Conservation (phyloP, 1,284 basidiomycete genomes). For the Athelia psychrophila region DNA sequence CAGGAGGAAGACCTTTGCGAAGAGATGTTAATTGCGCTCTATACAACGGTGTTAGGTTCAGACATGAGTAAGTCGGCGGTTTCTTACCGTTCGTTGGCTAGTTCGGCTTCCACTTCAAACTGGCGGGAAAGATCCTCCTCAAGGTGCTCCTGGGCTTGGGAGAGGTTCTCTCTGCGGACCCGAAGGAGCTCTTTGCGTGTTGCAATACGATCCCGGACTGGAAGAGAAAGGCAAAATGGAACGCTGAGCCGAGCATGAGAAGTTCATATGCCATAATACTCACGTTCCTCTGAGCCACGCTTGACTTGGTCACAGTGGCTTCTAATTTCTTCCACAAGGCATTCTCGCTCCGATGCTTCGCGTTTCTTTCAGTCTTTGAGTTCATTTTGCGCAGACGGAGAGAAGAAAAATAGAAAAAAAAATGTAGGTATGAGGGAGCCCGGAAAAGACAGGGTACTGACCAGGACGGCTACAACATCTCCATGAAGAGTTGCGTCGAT, state of each 20-base stretch:
- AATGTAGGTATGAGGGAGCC: slow-evolving; percentile 10
- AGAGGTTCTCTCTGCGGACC: slow-evolving; percentile 46
- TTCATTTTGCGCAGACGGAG: slow-evolving; percentile 14
- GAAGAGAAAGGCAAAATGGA: background rate
- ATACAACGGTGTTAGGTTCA: slow-evolving; percentile 5
- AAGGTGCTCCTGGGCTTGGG: slow-evolving; percentile 40
- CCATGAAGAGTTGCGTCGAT: slow-evolving; percentile 50
- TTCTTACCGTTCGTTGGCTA: slow-evolving; percentile 40
- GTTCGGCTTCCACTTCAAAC: slow-evolving; percentile 32
- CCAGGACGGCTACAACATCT: slow-evolving; percentile 41
- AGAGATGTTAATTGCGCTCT: slow-evolving; percentile 47
- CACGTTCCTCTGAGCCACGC: slow-evolving; percentile 45
- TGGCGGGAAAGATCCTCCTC: slow-evolving; percentile 33
- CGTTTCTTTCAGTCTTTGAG: slow-evolving; percentile 45
- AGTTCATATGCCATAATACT: slow-evolving; percentile 19
- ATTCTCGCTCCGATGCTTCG: slow-evolving; percentile 59
- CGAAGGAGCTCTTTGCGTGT: slow-evolving; percentile 39
- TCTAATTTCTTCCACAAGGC: slow-evolving; percentile 45
- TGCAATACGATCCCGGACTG: slow-evolving; percentile 27
- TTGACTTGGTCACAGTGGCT: slow-evolving; percentile 37
- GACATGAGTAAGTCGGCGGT: background rate
- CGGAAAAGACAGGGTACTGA: slow-evolving; percentile 29
- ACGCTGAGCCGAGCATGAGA: background rate
- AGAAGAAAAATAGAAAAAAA: slow-evolving; percentile 3
- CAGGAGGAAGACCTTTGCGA: slow-evolving; percentile 48